Evolutionary conservation across 2,329 filamentous ascomycete genomes (phyloP).

Genomic region (Hymenoscyphus occultus): DNA sequence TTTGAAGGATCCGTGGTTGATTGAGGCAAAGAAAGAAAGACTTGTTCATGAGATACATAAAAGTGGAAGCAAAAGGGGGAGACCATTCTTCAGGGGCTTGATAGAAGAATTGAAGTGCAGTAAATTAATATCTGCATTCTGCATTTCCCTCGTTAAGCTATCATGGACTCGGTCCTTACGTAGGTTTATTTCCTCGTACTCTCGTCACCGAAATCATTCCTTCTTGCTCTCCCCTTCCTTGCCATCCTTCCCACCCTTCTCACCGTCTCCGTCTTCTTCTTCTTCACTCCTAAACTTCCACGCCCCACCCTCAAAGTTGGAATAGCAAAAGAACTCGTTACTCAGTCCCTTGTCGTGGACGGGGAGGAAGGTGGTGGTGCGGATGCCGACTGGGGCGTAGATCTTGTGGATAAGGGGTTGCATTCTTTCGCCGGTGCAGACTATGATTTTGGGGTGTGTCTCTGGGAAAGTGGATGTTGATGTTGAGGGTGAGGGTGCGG

Average conservation of each 20-base stretch:
- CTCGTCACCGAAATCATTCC: neutral
- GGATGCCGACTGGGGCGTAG: constrained; percentile 61
- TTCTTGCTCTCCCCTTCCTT: neutral
- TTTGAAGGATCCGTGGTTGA: neutral
- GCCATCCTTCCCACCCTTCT: neutral
- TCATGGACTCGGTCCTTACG: too few relatives aligned
- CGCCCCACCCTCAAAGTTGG: constrained; percentile 66
- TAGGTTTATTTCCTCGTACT: too few relatives aligned
- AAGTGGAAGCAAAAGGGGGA: neutral
- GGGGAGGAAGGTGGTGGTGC: constrained; percentile 66
- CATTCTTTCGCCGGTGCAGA: constrained; percentile 80
- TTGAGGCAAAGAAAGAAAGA: too few relatives aligned
- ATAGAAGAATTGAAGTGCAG: neutral
- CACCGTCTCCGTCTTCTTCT: constrained; percentile 32
- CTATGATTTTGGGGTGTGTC: constrained; percentile 46
- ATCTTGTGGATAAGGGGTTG: constrained; percentile 59
- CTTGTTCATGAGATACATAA: neutral
- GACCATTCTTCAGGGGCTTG: neutral
- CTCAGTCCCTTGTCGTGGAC: constrained; percentile 69
- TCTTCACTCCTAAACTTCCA: constrained; percentile 48
- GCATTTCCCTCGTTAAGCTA: neutral
- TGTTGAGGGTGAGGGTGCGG: constrained; percentile 7
- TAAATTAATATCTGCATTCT: neutral
- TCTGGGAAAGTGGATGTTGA: neutral
- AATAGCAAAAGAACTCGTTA: constrained; percentile 79